These are phyloP conservation scores for Rheum nobile DNA, from an alignment of 148 eudicot genomes.

Conservation along the genomic window DNA sequence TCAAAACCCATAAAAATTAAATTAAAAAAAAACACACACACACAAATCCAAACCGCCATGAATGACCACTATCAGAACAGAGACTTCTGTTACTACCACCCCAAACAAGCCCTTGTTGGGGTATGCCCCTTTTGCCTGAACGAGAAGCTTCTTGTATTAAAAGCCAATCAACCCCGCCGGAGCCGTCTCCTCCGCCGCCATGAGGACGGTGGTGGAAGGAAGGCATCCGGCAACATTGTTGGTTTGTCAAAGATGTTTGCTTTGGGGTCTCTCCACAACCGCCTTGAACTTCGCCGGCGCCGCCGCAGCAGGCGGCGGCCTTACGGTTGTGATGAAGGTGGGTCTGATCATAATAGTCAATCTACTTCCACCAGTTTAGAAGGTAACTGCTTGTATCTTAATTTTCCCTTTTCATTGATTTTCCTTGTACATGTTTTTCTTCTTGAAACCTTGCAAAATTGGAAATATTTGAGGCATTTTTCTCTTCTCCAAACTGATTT, in stretches of 20 bases:
- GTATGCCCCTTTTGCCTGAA: slow-evolving; percentile 9
- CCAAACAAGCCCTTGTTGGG: slow-evolving; percentile 1
- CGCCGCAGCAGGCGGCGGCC: not conserved
- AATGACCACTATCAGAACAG: not conserved
- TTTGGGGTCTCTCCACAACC: not conserved
- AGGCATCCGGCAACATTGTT: not conserved
- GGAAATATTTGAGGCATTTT: not conserved
- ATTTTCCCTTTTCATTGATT: no score
- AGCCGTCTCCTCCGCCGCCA: not conserved
- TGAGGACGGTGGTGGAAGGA: not conserved
- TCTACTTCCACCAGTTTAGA: slow-evolving; percentile 4
- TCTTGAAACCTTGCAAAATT: not conserved
- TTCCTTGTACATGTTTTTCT: not conserved
- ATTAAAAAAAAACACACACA: not conserved
- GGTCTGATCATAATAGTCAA: not conserved
- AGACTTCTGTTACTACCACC: not conserved
- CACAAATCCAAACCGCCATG: not conserved
- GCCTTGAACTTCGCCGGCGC: slow-evolving; percentile 1
- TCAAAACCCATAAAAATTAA: not conserved
- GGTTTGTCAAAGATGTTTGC: not conserved
- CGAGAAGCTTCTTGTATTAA: not conserved
- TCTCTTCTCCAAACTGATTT: not conserved
- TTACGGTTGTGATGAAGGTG: not conserved
- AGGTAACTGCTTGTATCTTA: not conserved
- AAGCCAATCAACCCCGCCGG: not conserved